Base-by-base conservation (phyloP, 1,284 basidiomycete genomes). In the Trichosporon sp. region DNA sequence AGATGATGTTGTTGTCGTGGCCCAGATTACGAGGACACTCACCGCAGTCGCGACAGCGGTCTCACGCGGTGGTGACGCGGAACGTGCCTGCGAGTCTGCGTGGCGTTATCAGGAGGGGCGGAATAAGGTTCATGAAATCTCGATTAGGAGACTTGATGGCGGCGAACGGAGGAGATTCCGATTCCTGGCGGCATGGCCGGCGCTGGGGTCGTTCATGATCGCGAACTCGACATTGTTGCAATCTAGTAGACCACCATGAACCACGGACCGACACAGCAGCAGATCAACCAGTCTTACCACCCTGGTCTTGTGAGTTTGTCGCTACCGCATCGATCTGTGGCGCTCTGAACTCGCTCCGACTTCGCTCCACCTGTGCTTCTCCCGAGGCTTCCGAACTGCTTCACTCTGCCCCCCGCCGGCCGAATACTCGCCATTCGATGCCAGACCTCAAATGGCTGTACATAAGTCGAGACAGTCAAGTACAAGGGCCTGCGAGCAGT, bases 221-320 rank as follows among this genome's bases (percentile, higher is more conserved):
- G n/a, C n/a, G n/a, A n/a, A n/a, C n/a, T n/a, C n/a, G n/a, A n/a
- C n/a, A n/a, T n/a, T n/a, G n/a, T n/a, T n/a, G n/a, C n/a, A n/a
- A n/a, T n/a, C n/a, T n/a, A n/a, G n/a, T n/a, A n/a, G n/a, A n/a
- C n/a, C 37, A 32, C 32, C 59, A 33, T 31, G 16, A 61, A 57
- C 52, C 36, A 25, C 33, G 57, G 25, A 13, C 40, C 56, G 19
- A 62, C 46, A 27, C 62, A 59, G 33, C 32, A 63, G 59, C 56
- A 63, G 49, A 67, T 68, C 36, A 56, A 68, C 56, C 52, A 60
- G 13, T 69, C 70, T n/a, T 73, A 73, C 60, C 69, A 72, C 60
- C 71, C 58, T 52, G 52, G 62, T 3, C 31, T 59, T n/a, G 58
- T 59, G 16, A n/a, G 58, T 46, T 59, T n/a, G 58, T 59, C 10